phyloP scores from a whole-genome alignment of 1,284 basidiomycete genomes.

The Sporisorium iseilematis-ciliati region DNA sequence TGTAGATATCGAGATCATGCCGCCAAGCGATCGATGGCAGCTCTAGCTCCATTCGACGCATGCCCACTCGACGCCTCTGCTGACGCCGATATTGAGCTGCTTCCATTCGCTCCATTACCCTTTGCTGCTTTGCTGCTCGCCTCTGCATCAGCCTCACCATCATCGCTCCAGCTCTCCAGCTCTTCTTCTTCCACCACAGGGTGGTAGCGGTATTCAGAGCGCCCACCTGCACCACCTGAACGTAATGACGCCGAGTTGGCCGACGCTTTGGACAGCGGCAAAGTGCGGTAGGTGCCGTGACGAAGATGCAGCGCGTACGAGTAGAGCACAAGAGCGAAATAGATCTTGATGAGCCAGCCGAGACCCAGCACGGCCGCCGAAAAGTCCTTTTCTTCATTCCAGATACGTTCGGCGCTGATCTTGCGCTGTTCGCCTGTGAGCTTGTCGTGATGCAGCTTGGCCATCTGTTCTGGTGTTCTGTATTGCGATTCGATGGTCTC shows the following conservation, averaged over 20 bases:
- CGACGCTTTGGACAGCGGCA: slow-evolving; percentile 75
- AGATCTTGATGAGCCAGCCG: slow-evolving; percentile 93
- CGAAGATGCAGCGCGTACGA: slow-evolving; percentile 94
- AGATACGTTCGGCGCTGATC: slow-evolving; percentile 73
- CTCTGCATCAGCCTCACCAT: slow-evolving; percentile 37
- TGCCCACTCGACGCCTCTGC: neutral
- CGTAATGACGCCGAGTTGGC: slow-evolving; percentile 73
- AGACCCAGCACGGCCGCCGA: slow-evolving; percentile 81
- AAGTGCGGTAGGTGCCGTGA: slow-evolving; percentile 86
- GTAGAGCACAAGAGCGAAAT: slow-evolving; percentile 90
- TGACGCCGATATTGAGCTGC: slow-evolving; percentile 16
- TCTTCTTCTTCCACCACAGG: slow-evolving; percentile 56
- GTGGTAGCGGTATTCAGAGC: slow-evolving; percentile 52
- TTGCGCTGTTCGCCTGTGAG: slow-evolving; percentile 69
- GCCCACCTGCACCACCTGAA: slow-evolving; percentile 14
- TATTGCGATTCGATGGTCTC: slow-evolving; percentile 66
- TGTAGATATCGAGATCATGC: neutral
- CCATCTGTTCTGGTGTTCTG: slow-evolving; percentile 58
- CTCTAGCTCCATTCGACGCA: slow-evolving; percentile 20
- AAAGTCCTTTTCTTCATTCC: slow-evolving; percentile 88
- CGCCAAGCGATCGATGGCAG: slow-evolving; percentile 41
- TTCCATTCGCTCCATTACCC: slow-evolving; percentile 4
- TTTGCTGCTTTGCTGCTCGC: slow-evolving; percentile 2
- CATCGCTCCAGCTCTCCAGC: slow-evolving; percentile 56
- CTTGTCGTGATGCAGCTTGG: slow-evolving; percentile 62